Base-by-base conservation (phyloP, 768 basidiomycete species). In the Phlegmacium glaucopus region DNA sequence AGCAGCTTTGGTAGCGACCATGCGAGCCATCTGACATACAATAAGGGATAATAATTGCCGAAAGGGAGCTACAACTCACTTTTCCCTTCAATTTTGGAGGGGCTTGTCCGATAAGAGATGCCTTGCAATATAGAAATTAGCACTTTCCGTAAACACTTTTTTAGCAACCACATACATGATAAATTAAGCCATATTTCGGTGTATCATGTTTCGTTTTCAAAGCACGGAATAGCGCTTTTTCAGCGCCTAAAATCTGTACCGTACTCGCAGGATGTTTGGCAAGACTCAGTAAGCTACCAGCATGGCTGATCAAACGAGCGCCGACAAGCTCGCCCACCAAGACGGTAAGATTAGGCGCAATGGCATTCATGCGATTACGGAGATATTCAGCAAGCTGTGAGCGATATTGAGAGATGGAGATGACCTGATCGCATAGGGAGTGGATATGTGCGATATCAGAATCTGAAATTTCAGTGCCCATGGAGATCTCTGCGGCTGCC, bases 181-280 rank as follows among this genome's bases (percentile, higher is more conserved):
- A 99, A 58, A 99, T 98, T n/a, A 98, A 76, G 51, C 96, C 96
- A 62, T 99, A 98, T 72, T 99, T 99, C 18, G 95, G 94, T 51
- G 95, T 97, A 72, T 97, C 95, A 53, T 97, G 91, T 78, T 98
- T 99, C 39, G 95, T 98, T 74, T 99, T 99, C 50, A 99, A 78
- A 1, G 95, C 95, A 42, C 95, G 75, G 80, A 99, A 99, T 18
- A 99, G 79, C 3, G 95, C 95, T 65, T 99, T 99, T 71, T 99
- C 95, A 7, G 95, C 95, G 55, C 95, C 95, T 18, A 98, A 79
- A 56, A 99, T 99, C 68, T 99, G 95, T 11, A 99, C 92, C 6
- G 95, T 99, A 65, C 90, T 94, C 2, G 95, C 95, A 22, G 95
- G 95, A 71, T 98, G 95, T 72, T 99, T 99, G 59, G 89, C 90